A percentile compares a stretch with the other conserved stretches of the same genome.
phyloP scores from a whole-genome alignment of 2,329 filamentous ascomycete species.

The Nemania abortiva region DNA sequence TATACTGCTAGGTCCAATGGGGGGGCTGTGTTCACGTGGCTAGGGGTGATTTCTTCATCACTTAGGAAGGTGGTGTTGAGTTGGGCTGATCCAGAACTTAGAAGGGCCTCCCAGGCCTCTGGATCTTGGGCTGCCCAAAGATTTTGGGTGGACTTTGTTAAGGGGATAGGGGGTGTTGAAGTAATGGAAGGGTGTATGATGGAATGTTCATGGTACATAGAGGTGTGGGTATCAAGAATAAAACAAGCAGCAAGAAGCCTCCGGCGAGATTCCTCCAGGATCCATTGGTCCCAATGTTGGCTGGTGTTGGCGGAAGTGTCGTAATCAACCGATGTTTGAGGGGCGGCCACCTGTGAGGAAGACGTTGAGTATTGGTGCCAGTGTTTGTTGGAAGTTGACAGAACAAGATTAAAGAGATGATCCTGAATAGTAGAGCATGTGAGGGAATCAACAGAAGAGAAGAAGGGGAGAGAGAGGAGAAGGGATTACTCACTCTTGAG shows the following conservation, averaged over 20 bases:
- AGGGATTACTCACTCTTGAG: slow-evolving; percentile 64
- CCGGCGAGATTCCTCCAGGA: slow-evolving; percentile 64
- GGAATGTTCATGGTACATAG: slow-evolving; percentile 66
- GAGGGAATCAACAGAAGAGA: slow-evolving; percentile 48
- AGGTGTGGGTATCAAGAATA: slow-evolving; percentile 67
- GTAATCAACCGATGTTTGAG: slow-evolving; percentile 47
- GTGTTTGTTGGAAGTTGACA: slow-evolving; percentile 47
- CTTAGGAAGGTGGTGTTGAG: slow-evolving; percentile 49
- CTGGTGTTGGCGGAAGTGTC: slow-evolving; percentile 42
- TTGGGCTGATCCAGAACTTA: slow-evolving; percentile 40
- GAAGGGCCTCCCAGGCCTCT: slow-evolving; percentile 60
- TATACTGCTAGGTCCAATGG: slow-evolving; percentile 49
- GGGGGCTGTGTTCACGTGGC: slow-evolving; percentile 51
- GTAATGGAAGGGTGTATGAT: slow-evolving; percentile 53
- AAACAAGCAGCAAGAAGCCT: slow-evolving; percentile 69
- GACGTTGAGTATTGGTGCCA: slow-evolving; percentile 53
- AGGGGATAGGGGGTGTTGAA: slow-evolving; percentile 58
- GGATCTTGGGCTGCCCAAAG: slow-evolving; percentile 64
- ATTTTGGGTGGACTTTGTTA: slow-evolving; percentile 58
- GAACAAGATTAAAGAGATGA: slow-evolving; percentile 53
- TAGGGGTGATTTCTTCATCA: slow-evolving; percentile 53
- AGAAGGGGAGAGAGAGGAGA: slow-evolving; percentile 48
- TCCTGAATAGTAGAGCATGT: slow-evolving; percentile 51
- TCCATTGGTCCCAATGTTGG: slow-evolving; percentile 64
- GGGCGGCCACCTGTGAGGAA: slow-evolving; percentile 56